These are phyloP conservation scores for Cordyceps tenuipes DNA, from an alignment of 2,329 filamentous ascomycete species.

Conservation along the genomic window DNA sequence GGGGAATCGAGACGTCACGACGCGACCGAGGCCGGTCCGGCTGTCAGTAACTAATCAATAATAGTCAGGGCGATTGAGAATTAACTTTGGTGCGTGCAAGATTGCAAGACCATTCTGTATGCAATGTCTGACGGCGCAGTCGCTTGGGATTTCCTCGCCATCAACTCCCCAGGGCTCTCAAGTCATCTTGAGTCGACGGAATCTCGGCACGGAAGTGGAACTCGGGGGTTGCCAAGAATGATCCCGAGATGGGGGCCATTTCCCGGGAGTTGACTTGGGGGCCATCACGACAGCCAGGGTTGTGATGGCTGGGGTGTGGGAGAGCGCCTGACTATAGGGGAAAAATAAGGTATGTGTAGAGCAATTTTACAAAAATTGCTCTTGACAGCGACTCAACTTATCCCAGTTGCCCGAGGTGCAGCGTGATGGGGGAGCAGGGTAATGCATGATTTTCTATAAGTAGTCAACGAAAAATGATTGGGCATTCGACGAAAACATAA, in stretches of 20 bases:
- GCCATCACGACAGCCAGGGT: not conserved
- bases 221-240: not conserved
- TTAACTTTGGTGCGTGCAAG: not conserved
- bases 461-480: no score
- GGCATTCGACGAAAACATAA: no score
- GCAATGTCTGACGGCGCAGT: conserved; percentile 7
- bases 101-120: not conserved
- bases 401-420: no score
- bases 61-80: not conserved
- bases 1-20: not conserved
- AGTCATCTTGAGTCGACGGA: not conserved
- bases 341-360: no score
- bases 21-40: not conserved
- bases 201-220: not conserved
- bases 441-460: no score
- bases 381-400: no score
- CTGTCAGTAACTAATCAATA: not conserved
- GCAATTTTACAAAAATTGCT: no score
- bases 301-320: no score
- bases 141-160: not conserved
- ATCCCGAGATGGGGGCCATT: not conserved
- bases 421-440: no score
- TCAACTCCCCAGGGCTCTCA: no score
- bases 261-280: not conserved
- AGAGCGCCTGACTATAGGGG: no score